These are phyloP conservation scores for Allium sativum DNA, from an alignment of 106 monocot species.

Conservation along the genomic window DNA sequence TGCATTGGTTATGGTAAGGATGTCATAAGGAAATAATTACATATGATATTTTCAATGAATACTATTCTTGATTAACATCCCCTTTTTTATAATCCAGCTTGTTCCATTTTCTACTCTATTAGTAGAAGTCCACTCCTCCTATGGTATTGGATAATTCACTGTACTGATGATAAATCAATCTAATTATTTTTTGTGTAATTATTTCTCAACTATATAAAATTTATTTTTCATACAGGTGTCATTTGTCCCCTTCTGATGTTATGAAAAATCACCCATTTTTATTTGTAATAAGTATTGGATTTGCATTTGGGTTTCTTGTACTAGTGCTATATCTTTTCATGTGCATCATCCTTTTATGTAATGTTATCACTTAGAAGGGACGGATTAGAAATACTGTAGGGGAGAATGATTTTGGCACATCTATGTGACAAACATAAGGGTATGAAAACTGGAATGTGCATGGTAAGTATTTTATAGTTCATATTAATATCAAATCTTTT, in stretches of 20 bases:
- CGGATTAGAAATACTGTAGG: conserved; percentile 27
- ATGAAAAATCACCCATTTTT: conserved; percentile 83
- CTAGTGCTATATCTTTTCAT: conserved; percentile 18
- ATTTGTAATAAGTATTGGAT: conserved; percentile 83
- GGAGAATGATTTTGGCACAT: conserved; percentile 95
- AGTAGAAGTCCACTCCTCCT: conserved; percentile 57
- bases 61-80: neutral
- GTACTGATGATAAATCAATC: too few species aligned
- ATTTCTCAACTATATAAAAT: too few species aligned
- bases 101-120: conserved; percentile 71
- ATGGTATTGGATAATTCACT: conserved; percentile 34
- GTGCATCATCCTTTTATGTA: neutral
- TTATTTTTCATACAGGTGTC: conserved; percentile 45
- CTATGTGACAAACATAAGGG: conserved; percentile 98
- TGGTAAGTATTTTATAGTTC: conserved; percentile 49
- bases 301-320: conserved; percentile 97
- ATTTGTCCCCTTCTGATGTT: conserved; percentile 78
- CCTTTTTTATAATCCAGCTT: conserved; percentile 43
- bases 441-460: conserved; percentile 96
- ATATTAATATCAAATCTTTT: too few species aligned
- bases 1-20: conserved; percentile 88
- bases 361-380: neutral
- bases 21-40: neutral
- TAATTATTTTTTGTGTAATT: too few species aligned
- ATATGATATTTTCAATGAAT: neutral